Evolutionary conservation across 1,284 basidiomycete genomes (phyloP).

Genomic region (Porogramme epimiltina): DNA sequence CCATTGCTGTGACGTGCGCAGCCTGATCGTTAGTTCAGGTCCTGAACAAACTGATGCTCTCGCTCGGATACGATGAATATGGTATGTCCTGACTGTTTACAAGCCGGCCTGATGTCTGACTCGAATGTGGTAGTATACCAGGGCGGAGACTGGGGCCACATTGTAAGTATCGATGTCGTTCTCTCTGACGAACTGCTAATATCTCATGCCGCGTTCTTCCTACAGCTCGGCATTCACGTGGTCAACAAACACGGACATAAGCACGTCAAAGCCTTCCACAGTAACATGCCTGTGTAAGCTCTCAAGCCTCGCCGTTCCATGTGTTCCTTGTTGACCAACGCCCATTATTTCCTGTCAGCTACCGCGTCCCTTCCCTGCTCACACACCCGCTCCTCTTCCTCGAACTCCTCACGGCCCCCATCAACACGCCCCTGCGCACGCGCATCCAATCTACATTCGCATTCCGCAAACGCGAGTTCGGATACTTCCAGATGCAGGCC

Average conservation of each 20-base stretch:
- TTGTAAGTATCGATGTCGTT: background rate
- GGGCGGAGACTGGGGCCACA: conserved; percentile 5
- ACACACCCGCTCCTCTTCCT: background rate
- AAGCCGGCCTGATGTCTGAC: background rate
- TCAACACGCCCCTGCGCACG: background rate
- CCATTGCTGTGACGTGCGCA: background rate
- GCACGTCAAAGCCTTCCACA: conserved; percentile 25
- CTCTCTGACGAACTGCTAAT: no score
- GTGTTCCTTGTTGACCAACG: background rate
- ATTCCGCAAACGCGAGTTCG: conserved; percentile 28
- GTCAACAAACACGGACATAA: conserved; percentile 28
- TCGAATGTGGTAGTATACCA: background rate
- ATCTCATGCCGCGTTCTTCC: no score
- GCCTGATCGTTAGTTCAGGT: background rate
- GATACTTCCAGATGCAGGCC: conserved; percentile 43
- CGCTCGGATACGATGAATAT: conserved; percentile 28
- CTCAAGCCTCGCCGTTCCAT: conserved; percentile 20
- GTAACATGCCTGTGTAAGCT: conserved; percentile 24
- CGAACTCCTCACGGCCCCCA: background rate
- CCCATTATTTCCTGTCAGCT: background rate
- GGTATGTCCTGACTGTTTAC: conserved; percentile 3
- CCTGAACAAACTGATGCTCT: conserved; percentile 22
- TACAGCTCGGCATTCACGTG: conserved; percentile 30
- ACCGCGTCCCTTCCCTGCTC: background rate
- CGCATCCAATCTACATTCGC: conserved; percentile 19